Conservation (phyloP, 176 grass and related monocot genomes). For the Themeda triandra region DNA sequence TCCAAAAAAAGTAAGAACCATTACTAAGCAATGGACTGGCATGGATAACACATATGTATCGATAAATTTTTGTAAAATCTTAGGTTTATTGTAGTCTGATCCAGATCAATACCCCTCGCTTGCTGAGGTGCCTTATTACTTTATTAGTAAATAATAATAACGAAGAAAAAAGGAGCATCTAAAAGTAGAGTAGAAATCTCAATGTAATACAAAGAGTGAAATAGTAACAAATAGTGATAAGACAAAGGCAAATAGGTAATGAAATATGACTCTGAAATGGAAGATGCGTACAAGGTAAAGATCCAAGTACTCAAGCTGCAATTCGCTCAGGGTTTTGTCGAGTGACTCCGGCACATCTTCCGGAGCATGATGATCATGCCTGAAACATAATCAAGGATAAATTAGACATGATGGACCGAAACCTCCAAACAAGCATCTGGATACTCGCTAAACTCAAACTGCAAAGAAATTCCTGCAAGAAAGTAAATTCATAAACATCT, state of each 20-base stretch:
- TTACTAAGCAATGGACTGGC: not conserved
- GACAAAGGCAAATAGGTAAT: not conserved
- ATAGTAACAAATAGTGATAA: too few species aligned
- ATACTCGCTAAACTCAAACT: not conserved
- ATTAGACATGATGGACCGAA: not conserved
- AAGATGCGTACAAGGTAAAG: conserved; percentile 65
- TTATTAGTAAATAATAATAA: not conserved
- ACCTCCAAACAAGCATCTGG: not conserved
- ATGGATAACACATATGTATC: not conserved
- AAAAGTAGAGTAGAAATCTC: not conserved
- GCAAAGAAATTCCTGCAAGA: not conserved
- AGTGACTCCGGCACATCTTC: conserved; percentile 55
- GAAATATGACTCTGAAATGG: conserved; percentile 2
- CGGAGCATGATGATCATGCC: conserved; percentile 52
- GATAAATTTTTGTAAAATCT: not conserved
- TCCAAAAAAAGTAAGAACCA: too few species aligned
- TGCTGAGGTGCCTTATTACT: not conserved
- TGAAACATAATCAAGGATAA: conserved; percentile 26
- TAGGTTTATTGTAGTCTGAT: not conserved
- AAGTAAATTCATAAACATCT: not conserved
- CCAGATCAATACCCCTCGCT: not conserved
- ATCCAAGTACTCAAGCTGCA: conserved; percentile 57
- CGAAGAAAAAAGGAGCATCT: not conserved
- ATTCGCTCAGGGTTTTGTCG: conserved; percentile 37
- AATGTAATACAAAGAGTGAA: not conserved